phyloP scores from a whole-genome alignment of 1,284 basidiomycete genomes.

The Puccinia horiana region DNA sequence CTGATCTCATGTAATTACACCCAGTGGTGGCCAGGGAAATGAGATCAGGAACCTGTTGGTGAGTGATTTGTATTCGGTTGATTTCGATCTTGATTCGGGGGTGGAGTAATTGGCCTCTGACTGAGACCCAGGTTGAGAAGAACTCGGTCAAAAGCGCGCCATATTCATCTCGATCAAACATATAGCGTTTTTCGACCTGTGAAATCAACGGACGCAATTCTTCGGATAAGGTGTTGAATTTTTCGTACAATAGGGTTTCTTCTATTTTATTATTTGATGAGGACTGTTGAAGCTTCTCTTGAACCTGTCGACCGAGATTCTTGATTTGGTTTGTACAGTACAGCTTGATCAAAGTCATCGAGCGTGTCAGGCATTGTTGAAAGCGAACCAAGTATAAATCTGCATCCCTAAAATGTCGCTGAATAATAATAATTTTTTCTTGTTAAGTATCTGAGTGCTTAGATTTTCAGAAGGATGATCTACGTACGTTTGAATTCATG shows the following conservation, averaged over 20 bases:
- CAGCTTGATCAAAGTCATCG: constrained; percentile 94
- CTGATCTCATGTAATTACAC: constrained; percentile 82
- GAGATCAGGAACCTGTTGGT: constrained; percentile 71
- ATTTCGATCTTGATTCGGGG: constrained; percentile 76
- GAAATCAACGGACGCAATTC: constrained; percentile 74
- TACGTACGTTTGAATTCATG: constrained; percentile 74
- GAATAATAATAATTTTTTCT: too few relatives aligned
- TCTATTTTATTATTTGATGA: constrained; percentile 4
- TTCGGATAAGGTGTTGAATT: constrained; percentile 72
- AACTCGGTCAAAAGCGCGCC: constrained; percentile 77
- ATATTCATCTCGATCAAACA: constrained; percentile 72
- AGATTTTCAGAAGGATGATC: background rate
- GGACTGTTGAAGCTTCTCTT: constrained; percentile 21
- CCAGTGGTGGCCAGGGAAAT: constrained; percentile 83
- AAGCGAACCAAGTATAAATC: constrained; percentile 87
- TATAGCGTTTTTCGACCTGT: constrained; percentile 77
- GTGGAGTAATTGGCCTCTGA: constrained; percentile 71
- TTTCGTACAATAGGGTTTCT: constrained; percentile 80
- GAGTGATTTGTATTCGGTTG: constrained; percentile 66
- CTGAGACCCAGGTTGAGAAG: constrained; percentile 74
- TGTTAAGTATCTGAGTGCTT: too few relatives aligned
- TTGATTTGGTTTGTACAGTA: constrained; percentile 78
- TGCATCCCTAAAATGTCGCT: constrained; percentile 85
- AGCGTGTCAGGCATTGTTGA: constrained; percentile 90
- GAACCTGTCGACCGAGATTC: constrained; percentile 70